Evolutionary conservation across 164 flowering plant species (phyloP).

Genomic region (Vitis labrusca): DNA sequence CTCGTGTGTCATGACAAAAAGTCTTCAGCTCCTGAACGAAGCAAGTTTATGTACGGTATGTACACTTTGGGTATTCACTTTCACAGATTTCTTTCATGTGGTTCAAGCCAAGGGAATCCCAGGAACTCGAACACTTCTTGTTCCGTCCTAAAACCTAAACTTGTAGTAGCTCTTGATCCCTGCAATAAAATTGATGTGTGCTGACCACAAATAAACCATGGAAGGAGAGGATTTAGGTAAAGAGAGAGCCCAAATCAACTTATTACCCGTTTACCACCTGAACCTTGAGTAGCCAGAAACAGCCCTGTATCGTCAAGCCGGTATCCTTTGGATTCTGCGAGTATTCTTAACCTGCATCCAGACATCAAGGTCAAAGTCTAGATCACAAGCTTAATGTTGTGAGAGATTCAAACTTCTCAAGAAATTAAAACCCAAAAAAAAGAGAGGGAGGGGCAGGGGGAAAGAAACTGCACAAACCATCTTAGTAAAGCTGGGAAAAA

Average conservation of each 20-base stretch:
- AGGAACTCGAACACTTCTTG: conserved; percentile 89
- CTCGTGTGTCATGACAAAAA: too few species aligned
- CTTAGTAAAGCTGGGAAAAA: background rate
- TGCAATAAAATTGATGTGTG: conserved; percentile 20
- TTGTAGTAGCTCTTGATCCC: conserved; percentile 58
- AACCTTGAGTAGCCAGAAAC: conserved; percentile 73
- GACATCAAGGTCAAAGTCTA: background rate
- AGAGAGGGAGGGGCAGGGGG: too few species aligned
- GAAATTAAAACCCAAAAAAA: too few species aligned
- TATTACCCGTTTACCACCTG: conserved; percentile 73
- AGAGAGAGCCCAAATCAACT: background rate
- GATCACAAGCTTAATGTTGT: too few species aligned
- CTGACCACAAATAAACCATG: background rate
- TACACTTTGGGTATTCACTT: background rate
- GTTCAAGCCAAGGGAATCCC: conserved; percentile 93
- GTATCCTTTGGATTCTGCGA: conserved; percentile 93
- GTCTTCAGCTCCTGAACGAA: too few species aligned
- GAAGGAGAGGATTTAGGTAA: background rate
- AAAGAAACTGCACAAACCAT: too few species aligned
- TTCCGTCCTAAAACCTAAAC: conserved; percentile 69
- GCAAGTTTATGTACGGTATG: background rate
- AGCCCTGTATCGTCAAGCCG: conserved; percentile 94
- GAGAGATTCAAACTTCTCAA: too few species aligned
- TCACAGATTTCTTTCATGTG: conserved; percentile 88
- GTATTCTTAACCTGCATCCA: conserved; percentile 73